Base-by-base conservation (phyloP, 139 green algal species). In the Ettlia oleoabundans region DNA sequence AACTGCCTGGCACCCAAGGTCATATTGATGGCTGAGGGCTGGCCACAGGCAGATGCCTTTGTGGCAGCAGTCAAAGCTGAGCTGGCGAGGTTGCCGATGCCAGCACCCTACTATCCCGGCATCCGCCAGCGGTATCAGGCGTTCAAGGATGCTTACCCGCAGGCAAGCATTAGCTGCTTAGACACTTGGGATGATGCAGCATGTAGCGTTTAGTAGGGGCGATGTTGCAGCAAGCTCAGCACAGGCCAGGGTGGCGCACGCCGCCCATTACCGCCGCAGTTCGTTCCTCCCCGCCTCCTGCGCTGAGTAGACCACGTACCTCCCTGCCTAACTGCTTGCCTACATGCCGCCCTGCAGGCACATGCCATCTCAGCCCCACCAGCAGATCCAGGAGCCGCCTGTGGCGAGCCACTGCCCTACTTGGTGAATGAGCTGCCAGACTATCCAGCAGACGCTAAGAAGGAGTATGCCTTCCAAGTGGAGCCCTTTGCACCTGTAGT, bases 401-500 rank as follows among this genome's bases (percentile, higher is more conserved):
- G 83, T 65, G 86, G 86, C 24, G 51, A 71, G 62, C 52, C 42
- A 3, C 84, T 90, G 72, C 83, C 86, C 42, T 84, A 41, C 72
- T 78, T 90, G 15, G 52, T 90, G 13, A 89, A 90, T 64, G 37
- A 71, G 51, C 53, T 90, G 80, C 61, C 85, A 10, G 24, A 69
- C 51, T 80, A 67, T 32, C 77, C 86, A 0, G 70, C 43, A 2
- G 69, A 90, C 70, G 71, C 71, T 1, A 32, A 30, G 21, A 15
- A 26, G 33, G 85, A 89, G 82, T 82, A 85, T 38, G 82, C 83
- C 33, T 89, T 90, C 78, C 47, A 51, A 52, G 86, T 89, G 62
- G 86, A 90, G 65, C 86, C 86, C 19, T 90, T 90, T 74, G 86
- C 86, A 15, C 86, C 86, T 7, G 78, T 86, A 33, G n/a, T 89